Percentiles rank a stretch among this genome's conserved stretches.
phyloP scores from a whole-genome alignment of 208 protist species.

The Wallacemonas rigidus region DNA sequence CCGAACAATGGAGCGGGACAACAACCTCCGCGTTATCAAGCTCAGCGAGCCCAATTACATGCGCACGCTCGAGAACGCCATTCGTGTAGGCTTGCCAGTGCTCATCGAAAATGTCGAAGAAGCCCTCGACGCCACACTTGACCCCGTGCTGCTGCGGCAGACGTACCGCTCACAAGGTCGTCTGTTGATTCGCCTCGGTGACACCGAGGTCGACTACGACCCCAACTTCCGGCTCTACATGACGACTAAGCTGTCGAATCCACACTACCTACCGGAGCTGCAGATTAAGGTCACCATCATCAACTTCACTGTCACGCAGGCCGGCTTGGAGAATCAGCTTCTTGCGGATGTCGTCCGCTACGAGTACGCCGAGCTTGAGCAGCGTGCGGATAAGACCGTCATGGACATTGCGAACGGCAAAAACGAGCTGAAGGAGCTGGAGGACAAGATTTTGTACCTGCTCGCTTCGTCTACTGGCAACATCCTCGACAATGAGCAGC shows the following conservation, averaged over 20 bases:
- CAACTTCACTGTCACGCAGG: conserved; percentile 95
- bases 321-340: conserved; percentile 93
- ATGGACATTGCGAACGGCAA: conserved; percentile 95
- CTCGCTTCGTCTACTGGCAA: conserved; percentile 93
- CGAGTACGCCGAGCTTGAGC: conserved; percentile 93
- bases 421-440: conserved; percentile 93
- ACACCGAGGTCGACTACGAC: conserved; percentile 95
- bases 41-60: conserved; percentile 92
- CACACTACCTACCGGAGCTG: conserved; percentile 95
- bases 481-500: conserved; percentile 96
- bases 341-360: conserved; percentile 92
- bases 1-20: conserved; percentile 91
- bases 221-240: conserved; percentile 96
- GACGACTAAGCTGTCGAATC: conserved; percentile 95
- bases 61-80: conserved; percentile 93
- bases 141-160: conserved; percentile 95
- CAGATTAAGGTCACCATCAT: conserved; percentile 94
- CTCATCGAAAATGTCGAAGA: conserved; percentile 97
- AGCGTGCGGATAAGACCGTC: conserved; percentile 91
- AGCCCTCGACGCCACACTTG: conserved; percentile 95
- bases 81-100: conserved; percentile 95
- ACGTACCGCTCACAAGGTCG: conserved; percentile 91
- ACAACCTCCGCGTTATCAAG: conserved; percentile 93
- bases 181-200: conserved; percentile 93
- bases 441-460: conserved; percentile 94